phyloP scores from a whole-genome alignment of 2,329 filamentous ascomycete species.

The Penicillium sp. region DNA sequence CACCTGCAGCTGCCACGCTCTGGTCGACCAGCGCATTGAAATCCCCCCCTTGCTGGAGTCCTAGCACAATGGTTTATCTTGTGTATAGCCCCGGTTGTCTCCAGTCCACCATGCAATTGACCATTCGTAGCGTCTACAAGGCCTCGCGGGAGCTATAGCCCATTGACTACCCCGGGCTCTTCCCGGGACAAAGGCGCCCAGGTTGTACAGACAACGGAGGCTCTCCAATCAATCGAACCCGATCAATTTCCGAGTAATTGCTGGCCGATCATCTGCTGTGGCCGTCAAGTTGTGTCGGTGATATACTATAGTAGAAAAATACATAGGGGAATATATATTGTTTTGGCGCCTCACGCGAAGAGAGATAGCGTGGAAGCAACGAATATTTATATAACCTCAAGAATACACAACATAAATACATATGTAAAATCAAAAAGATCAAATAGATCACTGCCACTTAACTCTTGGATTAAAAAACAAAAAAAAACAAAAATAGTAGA shows the following conservation, averaged over 20 bases:
- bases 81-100: conserved; percentile 2
- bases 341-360: background rate
- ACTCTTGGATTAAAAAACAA: background rate
- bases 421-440: background rate
- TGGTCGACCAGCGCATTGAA: conserved; percentile 31
- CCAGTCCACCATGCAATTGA: conserved; percentile 18
- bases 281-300: background rate
- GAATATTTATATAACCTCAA: background rate
- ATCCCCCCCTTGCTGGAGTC: conserved; percentile 17
- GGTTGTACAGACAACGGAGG: conserved; percentile 20
- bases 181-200: conserved; percentile 15
- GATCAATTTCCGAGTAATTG: conserved; percentile 21
- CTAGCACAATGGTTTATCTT: conserved; percentile 11
- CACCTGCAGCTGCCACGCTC: conserved; percentile 38
- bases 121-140: conserved; percentile 4
- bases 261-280: background rate
- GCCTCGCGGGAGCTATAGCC: conserved; percentile 6
- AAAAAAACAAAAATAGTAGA: background rate
- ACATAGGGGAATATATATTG: background rate
- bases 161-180: conserved; percentile 17
- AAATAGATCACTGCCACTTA: background rate
- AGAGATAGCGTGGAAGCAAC: background rate
- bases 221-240: conserved; percentile 22
- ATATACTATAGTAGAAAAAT: background rate
- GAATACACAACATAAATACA: background rate